These are phyloP conservation scores for Isoetes taiwanensis DNA, from an alignment of 75 land plant genomes.

Conservation along the genomic window DNA sequence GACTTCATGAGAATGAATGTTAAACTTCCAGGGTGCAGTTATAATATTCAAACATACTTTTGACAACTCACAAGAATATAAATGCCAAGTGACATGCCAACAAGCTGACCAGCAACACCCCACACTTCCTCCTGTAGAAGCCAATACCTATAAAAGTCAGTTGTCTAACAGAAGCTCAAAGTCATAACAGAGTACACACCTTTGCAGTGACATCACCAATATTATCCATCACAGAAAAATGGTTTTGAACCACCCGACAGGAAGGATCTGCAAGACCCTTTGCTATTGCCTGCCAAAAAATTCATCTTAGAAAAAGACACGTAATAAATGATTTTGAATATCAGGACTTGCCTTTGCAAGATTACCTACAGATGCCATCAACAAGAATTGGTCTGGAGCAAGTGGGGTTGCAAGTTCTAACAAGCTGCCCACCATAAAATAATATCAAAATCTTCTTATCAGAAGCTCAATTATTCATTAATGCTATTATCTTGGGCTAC, in stretches of 20 bases:
- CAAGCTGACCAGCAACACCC: conserved; percentile 6
- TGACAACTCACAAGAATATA: not conserved
- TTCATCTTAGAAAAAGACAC: too few species aligned
- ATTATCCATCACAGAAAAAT: not conserved
- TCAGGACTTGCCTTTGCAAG: not conserved
- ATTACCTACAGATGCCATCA: not conserved
- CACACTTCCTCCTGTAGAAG: not conserved
- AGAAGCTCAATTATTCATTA: too few species aligned
- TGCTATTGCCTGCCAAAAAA: not conserved
- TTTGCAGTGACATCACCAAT: not conserved
- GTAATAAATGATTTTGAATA: too few species aligned
- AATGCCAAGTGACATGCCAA: conserved; percentile 2
- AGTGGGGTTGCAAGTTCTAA: conserved; percentile 6
- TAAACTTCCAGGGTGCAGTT: not conserved
- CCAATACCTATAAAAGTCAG: not conserved
- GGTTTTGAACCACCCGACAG: conserved; percentile 1
- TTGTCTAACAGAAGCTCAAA: too few species aligned
- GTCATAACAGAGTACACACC: not conserved
- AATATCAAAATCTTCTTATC: too few species aligned
- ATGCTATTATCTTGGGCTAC: too few species aligned
- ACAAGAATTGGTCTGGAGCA: conserved; percentile 1
- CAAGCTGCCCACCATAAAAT: too few species aligned
- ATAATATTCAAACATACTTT: not conserved
- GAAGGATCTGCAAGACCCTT: not conserved
- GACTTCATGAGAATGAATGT: not conserved